A percentile compares a stretch with the other conserved stretches of the same genome.
These are phyloP conservation scores for Trichoderma sp. DNA, from an alignment of 2,329 filamentous ascomycete genomes.

Conservation along the genomic window DNA sequence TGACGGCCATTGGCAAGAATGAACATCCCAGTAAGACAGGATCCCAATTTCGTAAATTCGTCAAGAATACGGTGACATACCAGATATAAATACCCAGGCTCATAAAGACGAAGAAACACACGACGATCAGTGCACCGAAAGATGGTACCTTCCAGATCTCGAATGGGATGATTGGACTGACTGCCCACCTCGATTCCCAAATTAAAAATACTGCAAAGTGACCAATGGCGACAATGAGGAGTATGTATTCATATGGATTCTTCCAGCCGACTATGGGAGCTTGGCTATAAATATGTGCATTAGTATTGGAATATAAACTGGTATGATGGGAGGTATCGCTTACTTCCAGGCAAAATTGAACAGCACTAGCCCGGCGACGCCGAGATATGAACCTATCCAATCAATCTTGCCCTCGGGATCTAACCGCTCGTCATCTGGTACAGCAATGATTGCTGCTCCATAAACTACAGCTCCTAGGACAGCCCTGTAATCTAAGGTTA, in stretches of 20 bases:
- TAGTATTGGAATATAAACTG: background rate
- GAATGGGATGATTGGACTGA: background rate
- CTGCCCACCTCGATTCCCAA: background rate
- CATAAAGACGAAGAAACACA: background rate
- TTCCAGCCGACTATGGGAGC: background rate
- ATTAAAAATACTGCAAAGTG: background rate
- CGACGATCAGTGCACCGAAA: background rate
- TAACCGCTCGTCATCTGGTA: background rate
- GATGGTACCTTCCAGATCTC: background rate
- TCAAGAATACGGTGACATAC: background rate
- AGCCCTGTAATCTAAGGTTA: background rate
- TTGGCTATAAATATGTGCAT: background rate
- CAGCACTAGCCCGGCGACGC: background rate
- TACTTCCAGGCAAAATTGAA: constrained; percentile 7
- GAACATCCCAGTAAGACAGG: background rate
- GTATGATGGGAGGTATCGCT: background rate
- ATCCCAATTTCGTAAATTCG: background rate
- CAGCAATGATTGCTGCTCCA: background rate
- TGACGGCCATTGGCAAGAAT: background rate
- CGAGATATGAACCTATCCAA: background rate
- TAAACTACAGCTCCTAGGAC: background rate
- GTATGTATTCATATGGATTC: background rate
- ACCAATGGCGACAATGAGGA: background rate
- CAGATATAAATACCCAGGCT: background rate
- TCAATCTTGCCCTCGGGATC: background rate